A percentile compares a stretch with the other conserved stretches of the same genome.
Conservation (phyloP, 495 filamentous ascomycete species). For the Paragyromitra xinjiangensis region DNA sequence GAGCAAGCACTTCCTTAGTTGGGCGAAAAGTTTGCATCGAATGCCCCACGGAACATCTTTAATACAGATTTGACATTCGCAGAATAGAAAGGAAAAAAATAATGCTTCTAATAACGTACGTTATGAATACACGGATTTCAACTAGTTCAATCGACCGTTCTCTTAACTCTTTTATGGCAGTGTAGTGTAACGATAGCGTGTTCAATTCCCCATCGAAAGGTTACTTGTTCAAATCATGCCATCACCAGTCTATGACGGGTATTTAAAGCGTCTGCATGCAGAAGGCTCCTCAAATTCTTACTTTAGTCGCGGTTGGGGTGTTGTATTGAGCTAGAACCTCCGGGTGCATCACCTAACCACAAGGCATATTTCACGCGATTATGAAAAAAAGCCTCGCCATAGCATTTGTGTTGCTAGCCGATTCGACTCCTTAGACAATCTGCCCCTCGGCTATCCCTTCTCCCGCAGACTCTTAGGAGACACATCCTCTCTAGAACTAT, state of each 20-base stretch:
- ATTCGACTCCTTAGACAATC: too few species aligned
- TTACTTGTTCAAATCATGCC: slow-evolving; percentile 54
- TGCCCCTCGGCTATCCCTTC: too few species aligned
- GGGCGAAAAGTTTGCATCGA: neutral
- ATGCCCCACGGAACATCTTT: neutral
- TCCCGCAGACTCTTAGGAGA: too few species aligned
- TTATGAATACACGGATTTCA: neutral
- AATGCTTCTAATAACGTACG: neutral
- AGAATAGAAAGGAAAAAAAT: neutral
- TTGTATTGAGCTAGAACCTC: too few species aligned
- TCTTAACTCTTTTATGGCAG: slow-evolving; percentile 1
- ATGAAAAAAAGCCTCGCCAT: too few species aligned
- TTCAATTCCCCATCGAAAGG: slow-evolving; percentile 53
- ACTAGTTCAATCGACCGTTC: neutral
- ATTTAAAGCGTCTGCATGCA: too few species aligned
- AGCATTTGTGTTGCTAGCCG: too few species aligned
- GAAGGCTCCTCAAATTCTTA: too few species aligned
- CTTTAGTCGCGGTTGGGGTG: too few species aligned
- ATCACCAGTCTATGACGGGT: slow-evolving; percentile 17
- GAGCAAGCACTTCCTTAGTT: neutral
- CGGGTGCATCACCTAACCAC: too few species aligned
- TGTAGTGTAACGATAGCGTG: slow-evolving; percentile 53
- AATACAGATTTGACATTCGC: neutral
- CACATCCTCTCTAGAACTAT: too few species aligned
- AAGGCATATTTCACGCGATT: too few species aligned